Evolutionary conservation across 441 rosid genomes (phyloP), one percentile per base, ranked within the genome.

Genomic region (Omphalea diandra): DNA sequence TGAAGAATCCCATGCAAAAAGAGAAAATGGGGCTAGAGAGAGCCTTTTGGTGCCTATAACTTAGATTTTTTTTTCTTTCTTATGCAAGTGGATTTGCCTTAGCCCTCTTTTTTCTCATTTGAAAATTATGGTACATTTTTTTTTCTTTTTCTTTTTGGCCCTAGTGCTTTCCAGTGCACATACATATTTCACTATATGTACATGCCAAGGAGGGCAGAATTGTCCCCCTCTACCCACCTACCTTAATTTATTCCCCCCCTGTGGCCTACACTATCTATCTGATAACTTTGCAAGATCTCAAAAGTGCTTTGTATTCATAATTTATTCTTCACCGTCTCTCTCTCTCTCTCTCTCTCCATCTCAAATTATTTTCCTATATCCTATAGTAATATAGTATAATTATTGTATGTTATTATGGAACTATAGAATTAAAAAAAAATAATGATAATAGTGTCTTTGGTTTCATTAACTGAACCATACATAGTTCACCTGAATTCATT

Each of bases 231-330:
- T 52, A 6, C 75, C 69, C 73, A 64, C 72, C 76, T 65, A 35
- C 82, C 80, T 77, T 82, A 75, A 73, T 79, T 80, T 79, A 79
- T 73, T 79, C 81, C 72, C n/a, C n/a, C n/a, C 22, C 4, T 60
- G 1, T 78, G 82, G 43, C 83, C 87, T 74, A 86, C 86, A 73
- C 70, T 70, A 81, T 84, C 87, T 82, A 81, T 70, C 84, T 80
- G 63, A 68, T 80, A 74, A 77, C 78, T 83, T 76, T 72, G 58
- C 80, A 77, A 79, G 83, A 86, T 84, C 85, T 82, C 68, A 55
- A 82, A 82, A 79, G 83, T 80, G 71, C 65, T 81, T 76, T 76
- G 22, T 35, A 70, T 72, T 67, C 10, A 67, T 70, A n/a, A 15
- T 61, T 70, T 50, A 47, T 44, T 35, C 57, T 47, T 63, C n/a